Evolutionary conservation across 345 rosid genomes (phyloP).

Genomic region (Melaleuca alternifolia): DNA sequence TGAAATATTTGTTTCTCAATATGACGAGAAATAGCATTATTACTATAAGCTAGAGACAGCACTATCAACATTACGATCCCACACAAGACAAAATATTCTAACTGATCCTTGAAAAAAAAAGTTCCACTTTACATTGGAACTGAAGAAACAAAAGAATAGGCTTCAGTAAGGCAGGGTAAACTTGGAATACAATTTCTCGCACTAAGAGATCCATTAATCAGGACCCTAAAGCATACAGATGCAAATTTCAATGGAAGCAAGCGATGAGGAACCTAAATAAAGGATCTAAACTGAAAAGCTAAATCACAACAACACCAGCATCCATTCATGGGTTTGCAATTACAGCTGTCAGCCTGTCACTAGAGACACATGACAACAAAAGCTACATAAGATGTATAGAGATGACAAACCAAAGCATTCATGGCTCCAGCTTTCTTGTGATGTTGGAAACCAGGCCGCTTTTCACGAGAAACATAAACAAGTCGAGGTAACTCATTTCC

Average conservation of each 20-base stretch:
- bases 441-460: constrained; percentile 99
- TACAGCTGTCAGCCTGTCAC: neutral
- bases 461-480: constrained; percentile 99
- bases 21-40: neutral
- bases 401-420: constrained; percentile 89
- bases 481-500: constrained; percentile 99
- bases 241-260: neutral
- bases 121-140: neutral
- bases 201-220: neutral
- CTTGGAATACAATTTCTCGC: neutral
- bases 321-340: neutral
- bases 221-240: neutral
- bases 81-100: neutral
- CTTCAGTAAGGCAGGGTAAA: neutral
- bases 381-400: neutral
- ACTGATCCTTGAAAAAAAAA: neutral
- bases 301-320: neutral
- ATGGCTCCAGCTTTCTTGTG: constrained; percentile 99
- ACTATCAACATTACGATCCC: neutral
- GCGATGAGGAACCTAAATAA: neutral
- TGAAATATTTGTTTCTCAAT: neutral
- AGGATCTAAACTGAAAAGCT: neutral
- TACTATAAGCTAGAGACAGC: neutral
- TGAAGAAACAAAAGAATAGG: neutral
- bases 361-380: neutral